Evolutionary conservation across 2,329 filamentous ascomycete species (phyloP).

Genomic region (Xylariaceae sp.): DNA sequence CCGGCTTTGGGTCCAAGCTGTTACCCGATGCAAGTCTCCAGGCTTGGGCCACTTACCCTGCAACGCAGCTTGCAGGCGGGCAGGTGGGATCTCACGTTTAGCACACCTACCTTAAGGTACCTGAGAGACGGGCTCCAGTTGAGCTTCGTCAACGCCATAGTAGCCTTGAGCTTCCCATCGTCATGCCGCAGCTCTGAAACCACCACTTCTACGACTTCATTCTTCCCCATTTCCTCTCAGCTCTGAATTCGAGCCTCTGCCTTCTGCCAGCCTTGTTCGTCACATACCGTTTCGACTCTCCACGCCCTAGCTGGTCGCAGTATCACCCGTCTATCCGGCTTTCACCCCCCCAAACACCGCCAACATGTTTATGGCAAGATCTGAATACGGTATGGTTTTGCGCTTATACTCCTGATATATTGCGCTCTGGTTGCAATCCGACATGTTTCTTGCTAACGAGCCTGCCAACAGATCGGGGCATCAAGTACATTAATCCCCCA

Average conservation of each 20-base stretch:
- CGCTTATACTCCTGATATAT: conserved; percentile 23
- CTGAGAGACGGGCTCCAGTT: conserved; percentile 5
- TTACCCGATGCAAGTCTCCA: too few species aligned
- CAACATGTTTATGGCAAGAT: conserved; percentile 99
- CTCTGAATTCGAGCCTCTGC: conserved; percentile 8
- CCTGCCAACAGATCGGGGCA: conserved; percentile 77
- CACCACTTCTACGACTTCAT: not conserved
- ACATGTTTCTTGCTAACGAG: conserved; percentile 20
- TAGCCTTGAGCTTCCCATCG: conserved; percentile 32
- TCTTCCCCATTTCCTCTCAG: conserved; percentile 3
- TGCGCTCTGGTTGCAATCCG: not conserved
- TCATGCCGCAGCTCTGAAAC: conserved; percentile 9
- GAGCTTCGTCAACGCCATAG: conserved; percentile 35
- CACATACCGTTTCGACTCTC: not conserved
- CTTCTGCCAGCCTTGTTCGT: conserved; percentile 7
- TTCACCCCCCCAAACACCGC: conserved; percentile 38
- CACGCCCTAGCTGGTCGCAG: not conserved
- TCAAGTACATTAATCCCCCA: conserved; percentile 69
- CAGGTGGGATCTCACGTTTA: conserved; percentile 10
- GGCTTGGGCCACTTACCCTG: too few species aligned
- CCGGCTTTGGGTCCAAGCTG: too few species aligned
- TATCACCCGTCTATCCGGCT: not conserved
- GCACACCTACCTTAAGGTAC: not conserved
- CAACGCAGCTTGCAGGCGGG: not conserved
- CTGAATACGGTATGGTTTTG: conserved; percentile 86